Percentiles rank a stretch among this genome's conserved stretches.
Evolutionary conservation across 2,329 filamentous ascomycete genomes (phyloP).

Genomic region (Colletotrichum sidae): DNA sequence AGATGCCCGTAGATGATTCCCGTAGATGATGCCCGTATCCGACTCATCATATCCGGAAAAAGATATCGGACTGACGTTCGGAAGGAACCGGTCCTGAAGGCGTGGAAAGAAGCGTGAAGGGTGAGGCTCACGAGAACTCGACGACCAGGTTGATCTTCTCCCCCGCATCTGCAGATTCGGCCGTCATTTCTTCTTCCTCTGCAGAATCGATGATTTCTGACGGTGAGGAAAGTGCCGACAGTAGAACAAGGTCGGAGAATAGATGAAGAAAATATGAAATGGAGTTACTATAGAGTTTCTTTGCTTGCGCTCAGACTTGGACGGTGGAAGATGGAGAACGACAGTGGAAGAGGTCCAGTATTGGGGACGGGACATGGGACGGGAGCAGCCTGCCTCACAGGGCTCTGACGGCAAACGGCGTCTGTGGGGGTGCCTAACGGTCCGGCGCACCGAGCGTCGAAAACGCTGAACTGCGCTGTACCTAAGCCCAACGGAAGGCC

Average conservation of each 20-base stretch:
- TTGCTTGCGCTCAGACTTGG: constrained; percentile 18
- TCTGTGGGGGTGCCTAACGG: constrained; percentile 29
- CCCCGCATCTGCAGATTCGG: constrained; percentile 33
- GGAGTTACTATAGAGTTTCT: constrained; percentile 31
- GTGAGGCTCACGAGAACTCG: constrained; percentile 71
- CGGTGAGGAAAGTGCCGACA: constrained; percentile 15
- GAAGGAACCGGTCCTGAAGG: constrained; percentile 9
- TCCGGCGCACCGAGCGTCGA: constrained; percentile 2
- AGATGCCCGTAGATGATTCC: constrained; percentile 7
- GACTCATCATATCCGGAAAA: constrained; percentile 1
- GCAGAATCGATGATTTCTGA: constrained; percentile 3
- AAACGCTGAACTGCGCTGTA: constrained; percentile 28
- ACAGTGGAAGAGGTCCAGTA: constrained; percentile 11
- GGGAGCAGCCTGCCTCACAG: neutral
- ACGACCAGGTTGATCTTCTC: constrained; percentile 70
- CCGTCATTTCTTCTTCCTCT: constrained; percentile 29
- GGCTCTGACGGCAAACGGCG: constrained; percentile 1
- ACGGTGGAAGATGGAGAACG: constrained; percentile 21
- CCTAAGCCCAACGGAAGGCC: constrained; percentile 12
- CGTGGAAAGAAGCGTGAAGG: constrained; percentile 2
- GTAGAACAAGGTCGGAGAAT: constrained; percentile 29
- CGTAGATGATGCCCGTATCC: constrained; percentile 15
- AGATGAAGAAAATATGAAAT: constrained; percentile 30
- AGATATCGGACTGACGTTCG: constrained; percentile 1
- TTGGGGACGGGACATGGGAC: neutral